phyloP scores from a whole-genome alignment of 208 protist species.

The Leishmania amazonensis region DNA sequence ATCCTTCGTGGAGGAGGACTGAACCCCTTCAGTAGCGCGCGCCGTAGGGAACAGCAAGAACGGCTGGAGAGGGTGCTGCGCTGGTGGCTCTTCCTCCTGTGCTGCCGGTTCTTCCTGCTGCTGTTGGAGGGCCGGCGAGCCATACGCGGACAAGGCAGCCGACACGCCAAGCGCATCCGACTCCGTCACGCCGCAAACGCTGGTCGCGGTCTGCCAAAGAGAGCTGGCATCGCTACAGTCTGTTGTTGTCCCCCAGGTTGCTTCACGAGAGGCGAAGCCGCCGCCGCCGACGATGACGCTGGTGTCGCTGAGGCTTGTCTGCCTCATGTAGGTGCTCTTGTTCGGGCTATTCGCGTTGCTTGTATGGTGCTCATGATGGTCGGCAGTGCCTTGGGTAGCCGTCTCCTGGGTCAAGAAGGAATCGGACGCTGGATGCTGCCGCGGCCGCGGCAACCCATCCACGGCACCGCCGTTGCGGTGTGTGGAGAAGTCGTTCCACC shows the following conservation, averaged over 20 bases:
- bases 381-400: not conserved
- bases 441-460: conserved; percentile 9
- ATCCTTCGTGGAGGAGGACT: conserved; percentile 1
- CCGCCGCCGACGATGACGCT: not conserved
- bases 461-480: conserved; percentile 12
- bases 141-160: conserved; percentile 12
- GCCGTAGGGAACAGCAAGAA: not conserved
- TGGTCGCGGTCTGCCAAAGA: conserved; percentile 21
- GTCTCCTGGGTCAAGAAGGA: conserved; percentile 1
- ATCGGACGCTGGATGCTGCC: not conserved
- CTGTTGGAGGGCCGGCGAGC: not conserved
- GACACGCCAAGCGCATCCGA: conserved; percentile 22
- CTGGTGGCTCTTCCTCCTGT: not conserved
- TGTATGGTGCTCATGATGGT: not conserved
- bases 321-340: not conserved
- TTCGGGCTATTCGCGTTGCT: not conserved
- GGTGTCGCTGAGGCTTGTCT: not conserved
- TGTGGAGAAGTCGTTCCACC: conserved; percentile 36
- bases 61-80: not conserved
- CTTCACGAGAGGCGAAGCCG: conserved; percentile 1
- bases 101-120: not conserved
- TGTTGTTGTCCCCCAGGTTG: conserved; percentile 10
- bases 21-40: not conserved
- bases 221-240: conserved; percentile 11
- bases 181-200: conserved; percentile 1